Evolutionary conservation across 257 asterid species (phyloP), one percentile per base, ranked within the genome.

Genomic region (Eucommia ulmoides): DNA sequence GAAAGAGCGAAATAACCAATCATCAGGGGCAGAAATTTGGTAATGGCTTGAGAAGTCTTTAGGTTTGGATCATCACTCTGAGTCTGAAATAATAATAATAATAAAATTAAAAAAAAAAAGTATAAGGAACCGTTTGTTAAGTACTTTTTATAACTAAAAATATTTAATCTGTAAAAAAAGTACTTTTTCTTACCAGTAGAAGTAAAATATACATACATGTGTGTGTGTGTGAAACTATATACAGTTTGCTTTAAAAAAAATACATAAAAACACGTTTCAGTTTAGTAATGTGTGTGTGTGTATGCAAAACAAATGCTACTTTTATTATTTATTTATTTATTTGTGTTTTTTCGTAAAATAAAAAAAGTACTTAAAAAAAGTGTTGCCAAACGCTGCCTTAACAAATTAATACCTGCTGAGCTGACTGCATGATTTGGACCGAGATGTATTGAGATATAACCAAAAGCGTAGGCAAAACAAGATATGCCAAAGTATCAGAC

Each of bases 401-500:
- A 29, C 12, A 7, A 29, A 5, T 29, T 38, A 7, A 9, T 38
- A 38, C 12, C n/a, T 8, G 3, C 98, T 91, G 95, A 47, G 82
- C 71, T 45, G 94, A 92, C 69, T 91, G 96, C 94, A 91, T 91
- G 57, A 86, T 81, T 70, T 86, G 80, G 55, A 91, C 64, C 47
- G 98, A 91, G 65, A 91, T 55, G 70, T 91, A 86, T 67, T 91
- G 98, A 24, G 74, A 29, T 61, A 66, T 21, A 38, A 91, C 71
- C 69, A 91, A 78, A 65, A 91, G 82, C 41, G 77, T 71, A 29
- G 96, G 98, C 70, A 91, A 74, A 47, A 83, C 96, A 51, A 91
- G 96, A 66, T 91, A 91, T 10, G 93, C 93, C 61, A 89, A 66
- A 48, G 98, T 85, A 65, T 89, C 94, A 1, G 96, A 62, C 98